These are phyloP conservation scores for Xylariaceae sp. DNA, from an alignment of 2,329 filamentous ascomycete species.

Conservation along the genomic window DNA sequence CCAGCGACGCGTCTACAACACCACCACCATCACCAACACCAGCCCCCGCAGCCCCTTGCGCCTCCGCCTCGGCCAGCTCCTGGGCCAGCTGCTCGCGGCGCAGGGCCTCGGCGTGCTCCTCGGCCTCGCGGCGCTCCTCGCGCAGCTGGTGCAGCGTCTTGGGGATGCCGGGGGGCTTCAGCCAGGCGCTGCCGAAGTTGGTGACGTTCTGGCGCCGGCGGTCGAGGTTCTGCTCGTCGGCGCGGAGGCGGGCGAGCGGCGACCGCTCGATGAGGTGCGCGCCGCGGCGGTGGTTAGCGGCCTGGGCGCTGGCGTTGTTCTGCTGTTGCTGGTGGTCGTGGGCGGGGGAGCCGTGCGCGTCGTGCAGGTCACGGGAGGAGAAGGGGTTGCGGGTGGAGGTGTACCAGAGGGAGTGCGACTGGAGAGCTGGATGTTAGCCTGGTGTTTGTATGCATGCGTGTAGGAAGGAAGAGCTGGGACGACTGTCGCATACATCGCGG, in stretches of 20 bases:
- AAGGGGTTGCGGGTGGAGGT: conserved; percentile 55
- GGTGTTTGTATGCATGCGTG: neutral
- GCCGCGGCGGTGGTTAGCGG: conserved; percentile 16
- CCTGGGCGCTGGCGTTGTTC: conserved; percentile 20
- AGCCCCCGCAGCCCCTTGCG: conserved; percentile 23
- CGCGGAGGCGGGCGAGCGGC: conserved; percentile 62
- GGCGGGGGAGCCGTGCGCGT: conserved; percentile 28
- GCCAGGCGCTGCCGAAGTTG: conserved; percentile 85
- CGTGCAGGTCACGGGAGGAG: conserved; percentile 27
- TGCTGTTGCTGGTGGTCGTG: conserved; percentile 14
- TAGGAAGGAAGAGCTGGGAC: neutral
- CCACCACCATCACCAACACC: conserved; percentile 28
- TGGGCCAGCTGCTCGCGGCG: conserved; percentile 66
- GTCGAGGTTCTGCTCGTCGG: conserved; percentile 73
- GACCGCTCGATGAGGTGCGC: conserved; percentile 50
- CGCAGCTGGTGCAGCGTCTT: conserved; percentile 89
- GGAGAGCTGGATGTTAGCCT: conserved; percentile 4
- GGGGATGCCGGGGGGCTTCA: conserved; percentile 78
- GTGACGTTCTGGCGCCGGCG: conserved; percentile 76
- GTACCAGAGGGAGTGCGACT: conserved; percentile 75
- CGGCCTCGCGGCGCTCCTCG: conserved; percentile 83
- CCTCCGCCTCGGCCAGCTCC: conserved; percentile 69
- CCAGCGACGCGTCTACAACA: conserved; percentile 13
- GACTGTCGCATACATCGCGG: conserved; percentile 55
- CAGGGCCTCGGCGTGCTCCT: conserved; percentile 76